A percentile compares a stretch with the other conserved stretches of the same genome.
Evolutionary conservation across 176 grass and related monocot species (phyloP).

Genomic region (Microstegium vimineum): DNA sequence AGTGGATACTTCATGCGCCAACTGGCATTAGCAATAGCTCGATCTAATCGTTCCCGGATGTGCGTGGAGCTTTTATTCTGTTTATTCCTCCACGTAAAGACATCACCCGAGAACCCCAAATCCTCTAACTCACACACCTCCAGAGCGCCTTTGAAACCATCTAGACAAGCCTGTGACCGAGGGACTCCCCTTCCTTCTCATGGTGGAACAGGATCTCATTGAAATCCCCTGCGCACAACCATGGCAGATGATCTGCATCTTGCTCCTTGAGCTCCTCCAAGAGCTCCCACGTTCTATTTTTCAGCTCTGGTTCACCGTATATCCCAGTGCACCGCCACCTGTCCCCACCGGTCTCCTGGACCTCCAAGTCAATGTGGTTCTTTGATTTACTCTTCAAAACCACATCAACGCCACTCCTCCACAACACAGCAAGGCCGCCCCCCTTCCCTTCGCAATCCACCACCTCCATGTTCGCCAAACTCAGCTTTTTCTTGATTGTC

Average conservation of each 20-base stretch:
- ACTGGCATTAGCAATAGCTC: rapidly evolving
- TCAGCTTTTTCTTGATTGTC: too few species aligned
- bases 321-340: too few species aligned
- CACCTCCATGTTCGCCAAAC: too few species aligned
- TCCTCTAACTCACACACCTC: not conserved
- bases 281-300: too few species aligned
- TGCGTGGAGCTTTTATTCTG: not conserved
- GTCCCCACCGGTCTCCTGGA: too few species aligned
- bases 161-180: rapidly evolving
- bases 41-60: rapidly evolving
- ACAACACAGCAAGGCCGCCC: too few species aligned
- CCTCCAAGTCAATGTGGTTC: too few species aligned
- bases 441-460: too few species aligned
- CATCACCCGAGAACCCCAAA: not conserved
- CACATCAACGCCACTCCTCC: too few species aligned
- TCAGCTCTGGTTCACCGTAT: too few species aligned
- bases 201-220: not conserved
- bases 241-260: rapidly evolving
- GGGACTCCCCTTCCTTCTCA: not conserved
- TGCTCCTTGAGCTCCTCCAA: not conserved
- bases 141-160: not conserved
- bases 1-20: not conserved
- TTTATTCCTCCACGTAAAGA: not conserved
- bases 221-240: not conserved
- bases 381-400: too few species aligned